Percentiles rank a stretch among this genome's conserved stretches.
Conservation (phyloP, 805 yeast species). For the Candida chauliodis region DNA sequence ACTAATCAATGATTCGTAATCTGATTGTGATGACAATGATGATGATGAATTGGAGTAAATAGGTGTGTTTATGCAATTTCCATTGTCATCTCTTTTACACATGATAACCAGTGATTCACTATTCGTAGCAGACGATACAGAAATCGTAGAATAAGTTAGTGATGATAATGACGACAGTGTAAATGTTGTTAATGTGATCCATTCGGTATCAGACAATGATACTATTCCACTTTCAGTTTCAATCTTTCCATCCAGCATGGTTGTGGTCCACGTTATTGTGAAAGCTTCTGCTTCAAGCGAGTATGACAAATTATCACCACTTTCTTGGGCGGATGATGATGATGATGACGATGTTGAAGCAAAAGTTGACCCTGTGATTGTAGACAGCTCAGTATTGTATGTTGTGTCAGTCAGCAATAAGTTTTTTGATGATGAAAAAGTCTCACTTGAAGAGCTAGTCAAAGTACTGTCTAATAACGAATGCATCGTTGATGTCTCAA, state of each 20-base stretch:
- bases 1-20: neutral
- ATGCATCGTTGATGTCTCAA: too few relatives aligned
- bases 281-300: neutral
- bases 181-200: neutral
- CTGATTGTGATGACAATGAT: neutral
- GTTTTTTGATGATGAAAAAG: too few relatives aligned
- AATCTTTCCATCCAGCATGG: neutral
- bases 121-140: neutral
- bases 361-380: too few relatives aligned
- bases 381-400: too few relatives aligned
- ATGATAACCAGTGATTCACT: neutral
- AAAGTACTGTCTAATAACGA: too few relatives aligned
- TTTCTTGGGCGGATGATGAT: neutral
- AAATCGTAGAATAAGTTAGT: neutral
- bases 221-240: conserved; percentile 1
- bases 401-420: too few relatives aligned
- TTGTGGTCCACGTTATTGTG: neutral
- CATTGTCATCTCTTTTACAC: neutral
- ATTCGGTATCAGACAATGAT: neutral
- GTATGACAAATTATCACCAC: neutral
- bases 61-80: neutral
- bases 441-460: too few relatives aligned
- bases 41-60: neutral
- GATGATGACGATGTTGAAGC: conserved; percentile 2
- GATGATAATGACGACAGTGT: neutral